Evolutionary conservation across 345 rosid genomes (phyloP), one percentile per base, ranked within the genome.

Genomic region (Fremontodendron californicum): DNA sequence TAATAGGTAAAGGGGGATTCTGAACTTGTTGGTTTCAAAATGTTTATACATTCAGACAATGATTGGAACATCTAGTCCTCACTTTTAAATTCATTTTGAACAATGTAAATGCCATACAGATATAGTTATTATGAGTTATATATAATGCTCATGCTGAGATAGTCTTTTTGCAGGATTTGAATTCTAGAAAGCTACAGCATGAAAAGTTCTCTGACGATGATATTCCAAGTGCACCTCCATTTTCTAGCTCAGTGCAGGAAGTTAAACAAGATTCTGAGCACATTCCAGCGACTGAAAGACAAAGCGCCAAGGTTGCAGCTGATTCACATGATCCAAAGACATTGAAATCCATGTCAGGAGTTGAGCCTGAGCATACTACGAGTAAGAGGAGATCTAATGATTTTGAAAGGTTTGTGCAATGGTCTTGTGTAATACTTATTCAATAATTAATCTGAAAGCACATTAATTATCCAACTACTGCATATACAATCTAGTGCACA

Each of bases 171-270:
- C 88, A 95, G 97, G 90, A 76, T 81, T 43, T 82, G 75, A 80
- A 64, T 75, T 58, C 85, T 40, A 74, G 78, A 77, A 82, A 78
- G 40, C 21, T 74, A 43, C 77, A 65, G 75, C 81, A 81, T 66
- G 85, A 80, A 18, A 85, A 81, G 68, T 82, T 81, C 55, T 79
- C 86, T 45, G 87, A 87, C 29, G 87, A 86, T 57, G 94, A 88
- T 78, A 78, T 89, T 78, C 96, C 98, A 10, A 93, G 93, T 86
- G 98, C 99, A 33, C 99, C 99, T 74, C 98, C 97, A 51, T 82
- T 89, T 85, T 85, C 87, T 71, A 82, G 87, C 80, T 81, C 89
- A 58, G 83, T 80, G 67, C 88, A 78, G 72, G 92, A 90, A 84
- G 88, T 87, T 57, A 81, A 84, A 75, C 83, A 82, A 61, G 80